Evolutionary conservation across 306 rosid species (phyloP).

Genomic region (peach (Prunus persica)): DNA sequence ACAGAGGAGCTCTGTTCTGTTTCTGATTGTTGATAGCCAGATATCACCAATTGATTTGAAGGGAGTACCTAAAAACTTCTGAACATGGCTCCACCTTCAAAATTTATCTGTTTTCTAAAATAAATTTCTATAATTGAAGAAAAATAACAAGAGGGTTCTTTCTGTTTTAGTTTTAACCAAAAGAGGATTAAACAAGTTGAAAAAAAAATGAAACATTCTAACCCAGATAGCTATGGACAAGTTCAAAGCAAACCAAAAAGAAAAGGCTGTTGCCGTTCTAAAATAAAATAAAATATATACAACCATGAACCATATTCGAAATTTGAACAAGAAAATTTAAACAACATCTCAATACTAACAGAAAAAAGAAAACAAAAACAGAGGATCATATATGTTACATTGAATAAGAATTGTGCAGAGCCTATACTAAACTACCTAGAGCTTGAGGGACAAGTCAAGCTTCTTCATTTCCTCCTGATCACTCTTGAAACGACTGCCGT

Average conservation of each 20-base stretch:
- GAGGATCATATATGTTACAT: not conserved
- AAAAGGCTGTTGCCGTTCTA: not conserved
- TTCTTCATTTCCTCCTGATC: conserved; percentile 49
- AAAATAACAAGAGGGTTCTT: not conserved
- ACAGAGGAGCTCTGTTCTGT: not conserved
- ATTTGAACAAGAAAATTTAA: not conserved
- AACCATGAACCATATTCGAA: not conserved
- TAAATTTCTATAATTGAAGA: not conserved
- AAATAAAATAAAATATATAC: conserved; percentile 8
- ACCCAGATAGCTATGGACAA: not conserved
- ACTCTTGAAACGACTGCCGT: conserved; percentile 32
- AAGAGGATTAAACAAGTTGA: not conserved
- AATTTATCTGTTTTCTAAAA: not conserved
- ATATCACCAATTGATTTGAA: not conserved
- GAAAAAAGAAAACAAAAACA: not conserved
- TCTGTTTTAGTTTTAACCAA: not conserved
- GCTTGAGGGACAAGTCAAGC: conserved; percentile 69
- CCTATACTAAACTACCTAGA: conserved; percentile 19
- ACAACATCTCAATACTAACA: conserved; percentile 26
- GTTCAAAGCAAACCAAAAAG: not conserved
- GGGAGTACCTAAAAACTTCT: not conserved
- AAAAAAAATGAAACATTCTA: not conserved
- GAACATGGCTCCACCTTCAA: not conserved
- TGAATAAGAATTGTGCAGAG: conserved; percentile 2
- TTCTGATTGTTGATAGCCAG: not conserved